Evolutionary conservation across 1,284 basidiomycete species (phyloP).

Genomic region (Leccinum subfulvum): DNA sequence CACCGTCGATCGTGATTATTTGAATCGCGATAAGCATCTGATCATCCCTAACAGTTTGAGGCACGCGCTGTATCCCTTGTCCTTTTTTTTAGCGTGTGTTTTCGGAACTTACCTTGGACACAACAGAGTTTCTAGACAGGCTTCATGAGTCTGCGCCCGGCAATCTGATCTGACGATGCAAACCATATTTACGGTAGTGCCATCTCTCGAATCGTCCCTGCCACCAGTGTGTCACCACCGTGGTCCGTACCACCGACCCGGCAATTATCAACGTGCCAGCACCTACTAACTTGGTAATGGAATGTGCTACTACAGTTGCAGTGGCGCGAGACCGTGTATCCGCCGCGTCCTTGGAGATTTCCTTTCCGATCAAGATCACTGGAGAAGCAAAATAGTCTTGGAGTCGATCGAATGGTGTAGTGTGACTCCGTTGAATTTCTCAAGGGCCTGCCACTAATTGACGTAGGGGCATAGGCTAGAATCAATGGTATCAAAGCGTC

Average conservation of each 20-base stretch:
- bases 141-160: slow-evolving; percentile 11
- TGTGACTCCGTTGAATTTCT: background rate
- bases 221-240: background rate
- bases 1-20: slow-evolving; percentile 22
- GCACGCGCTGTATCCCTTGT: background rate
- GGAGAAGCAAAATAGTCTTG: background rate
- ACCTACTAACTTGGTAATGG: background rate
- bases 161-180: slow-evolving; percentile 10
- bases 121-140: slow-evolving; percentile 3
- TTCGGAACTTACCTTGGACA: background rate
- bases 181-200: background rate
- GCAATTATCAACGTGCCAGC: background rate
- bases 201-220: slow-evolving; percentile 8
- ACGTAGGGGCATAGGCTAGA: background rate
- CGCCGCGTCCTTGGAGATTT: background rate
- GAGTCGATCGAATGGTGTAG: background rate
- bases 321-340: background rate
- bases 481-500: background rate
- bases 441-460: background rate
- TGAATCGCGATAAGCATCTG: background rate
- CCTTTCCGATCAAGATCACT: background rate
- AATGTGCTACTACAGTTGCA: background rate
- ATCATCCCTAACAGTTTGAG: slow-evolving; percentile 8
- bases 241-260: background rate
- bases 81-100: background rate